Percentiles rank a stretch among this genome's conserved stretches.
Conservation (phyloP, 805 yeast species). For the Candida easanensis region DNA sequence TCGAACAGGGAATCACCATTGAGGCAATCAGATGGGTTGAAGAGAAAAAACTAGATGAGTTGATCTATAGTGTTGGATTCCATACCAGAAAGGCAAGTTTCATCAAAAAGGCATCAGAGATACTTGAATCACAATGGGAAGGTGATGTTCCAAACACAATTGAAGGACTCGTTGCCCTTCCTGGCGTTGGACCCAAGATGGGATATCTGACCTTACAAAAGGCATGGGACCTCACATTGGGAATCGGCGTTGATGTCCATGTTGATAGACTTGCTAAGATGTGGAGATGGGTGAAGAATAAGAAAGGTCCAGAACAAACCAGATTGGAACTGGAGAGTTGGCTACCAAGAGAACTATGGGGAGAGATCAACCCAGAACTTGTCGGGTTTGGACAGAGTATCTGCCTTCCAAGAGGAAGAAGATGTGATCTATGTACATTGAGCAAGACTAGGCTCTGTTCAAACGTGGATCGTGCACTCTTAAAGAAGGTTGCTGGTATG, state of each 20-base stretch:
- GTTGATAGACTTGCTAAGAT: slow-evolving; percentile 74
- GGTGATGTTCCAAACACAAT: slow-evolving; percentile 75
- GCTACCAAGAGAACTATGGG: slow-evolving; percentile 76
- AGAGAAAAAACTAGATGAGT: slow-evolving; percentile 56
- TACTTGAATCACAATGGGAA: slow-evolving; percentile 46
- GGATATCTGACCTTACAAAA: slow-evolving; percentile 76
- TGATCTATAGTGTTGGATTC: slow-evolving; percentile 83
- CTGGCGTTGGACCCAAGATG: slow-evolving; percentile 98
- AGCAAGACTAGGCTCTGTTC: slow-evolving; percentile 54
- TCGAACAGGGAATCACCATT: slow-evolving; percentile 52
- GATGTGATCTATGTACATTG: slow-evolving; percentile 71
- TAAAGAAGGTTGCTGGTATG: slow-evolving; percentile 31
- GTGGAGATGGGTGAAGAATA: slow-evolving; percentile 71
- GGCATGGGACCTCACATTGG: slow-evolving; percentile 75
- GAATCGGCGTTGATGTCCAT: slow-evolving; percentile 96
- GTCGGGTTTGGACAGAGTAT: slow-evolving; percentile 95
- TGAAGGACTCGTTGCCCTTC: slow-evolving; percentile 62
- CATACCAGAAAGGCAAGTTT: slow-evolving; percentile 76
- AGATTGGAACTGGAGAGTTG: slow-evolving; percentile 65
- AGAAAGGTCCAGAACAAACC: slow-evolving; percentile 72
- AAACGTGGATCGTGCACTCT: slow-evolving; percentile 47
- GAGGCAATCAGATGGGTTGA: slow-evolving; percentile 49
- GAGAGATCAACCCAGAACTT: slow-evolving; percentile 76
- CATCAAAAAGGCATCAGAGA: slow-evolving; percentile 57
- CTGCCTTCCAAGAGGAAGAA: slow-evolving; percentile 66